phyloP scores from a whole-genome alignment of 176 grass and related monocot species.

The Eragrostis curvula region DNA sequence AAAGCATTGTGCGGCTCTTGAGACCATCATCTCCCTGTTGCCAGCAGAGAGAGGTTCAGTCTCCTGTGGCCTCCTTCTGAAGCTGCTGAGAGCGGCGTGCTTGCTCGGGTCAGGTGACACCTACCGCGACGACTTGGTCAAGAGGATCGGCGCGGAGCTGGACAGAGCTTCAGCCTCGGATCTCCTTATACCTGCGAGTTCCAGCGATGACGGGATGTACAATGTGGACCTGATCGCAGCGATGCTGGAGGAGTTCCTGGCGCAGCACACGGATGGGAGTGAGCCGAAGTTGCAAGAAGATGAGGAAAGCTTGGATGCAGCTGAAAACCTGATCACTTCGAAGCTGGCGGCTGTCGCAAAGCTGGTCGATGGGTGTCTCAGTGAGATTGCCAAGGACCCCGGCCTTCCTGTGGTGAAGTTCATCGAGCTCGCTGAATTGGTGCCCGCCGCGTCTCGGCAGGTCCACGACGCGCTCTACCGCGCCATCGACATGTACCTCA shows the following conservation, averaged over 20 bases:
- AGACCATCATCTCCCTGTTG: slow-evolving; percentile 67
- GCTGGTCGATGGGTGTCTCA: slow-evolving; percentile 76
- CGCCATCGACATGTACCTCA: slow-evolving; percentile 91
- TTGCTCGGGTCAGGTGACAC: slow-evolving; percentile 57
- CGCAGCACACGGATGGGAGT: slow-evolving; percentile 15
- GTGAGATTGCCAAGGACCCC: slow-evolving; percentile 76
- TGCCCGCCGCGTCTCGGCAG: slow-evolving; percentile 47
- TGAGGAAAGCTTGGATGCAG: slow-evolving; percentile 55
- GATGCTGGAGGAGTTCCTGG: slow-evolving; percentile 76
- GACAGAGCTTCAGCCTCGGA: slow-evolving; percentile 75
- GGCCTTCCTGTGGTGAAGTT: slow-evolving; percentile 66
- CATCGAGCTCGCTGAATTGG: slow-evolving; percentile 61
- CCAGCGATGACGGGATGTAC: slow-evolving; percentile 36
- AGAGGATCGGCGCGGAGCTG: slow-evolving; percentile 59
- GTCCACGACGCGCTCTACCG: slow-evolving; percentile 81
- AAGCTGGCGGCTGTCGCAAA: slow-evolving; percentile 43
- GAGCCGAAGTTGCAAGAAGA: not conserved
- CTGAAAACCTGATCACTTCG: slow-evolving; percentile 30
- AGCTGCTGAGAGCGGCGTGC: slow-evolving; percentile 73
- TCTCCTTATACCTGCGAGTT: slow-evolving; percentile 60
- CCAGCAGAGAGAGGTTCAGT: slow-evolving; percentile 61
- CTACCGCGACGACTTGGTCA: slow-evolving; percentile 43
- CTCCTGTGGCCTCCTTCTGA: slow-evolving; percentile 73
- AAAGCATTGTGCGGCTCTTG: slow-evolving; percentile 48
- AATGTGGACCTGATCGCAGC: slow-evolving; percentile 62